phyloP scores from a whole-genome alignment of 176 grass and related monocot genomes.

The Oryza nivara region DNA sequence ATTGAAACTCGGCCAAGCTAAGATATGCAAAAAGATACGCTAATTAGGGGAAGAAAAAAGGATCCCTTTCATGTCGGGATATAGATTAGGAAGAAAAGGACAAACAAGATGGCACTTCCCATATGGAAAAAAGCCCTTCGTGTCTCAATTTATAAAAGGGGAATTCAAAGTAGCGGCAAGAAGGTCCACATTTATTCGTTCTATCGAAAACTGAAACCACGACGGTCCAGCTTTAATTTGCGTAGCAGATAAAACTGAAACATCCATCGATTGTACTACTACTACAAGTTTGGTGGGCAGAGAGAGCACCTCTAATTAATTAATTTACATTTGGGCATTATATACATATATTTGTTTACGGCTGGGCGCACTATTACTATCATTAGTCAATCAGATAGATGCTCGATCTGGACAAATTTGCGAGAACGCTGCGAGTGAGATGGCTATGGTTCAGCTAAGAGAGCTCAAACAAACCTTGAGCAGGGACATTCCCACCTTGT shows the following conservation, averaged over 20 bases:
- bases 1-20: no score
- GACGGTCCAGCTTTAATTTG: not conserved
- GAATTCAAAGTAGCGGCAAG: not conserved
- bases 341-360: not conserved
- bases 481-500: no score
- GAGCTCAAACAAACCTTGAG: no score
- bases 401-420: no score
- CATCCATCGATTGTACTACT: not conserved
- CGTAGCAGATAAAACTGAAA: slow-evolving; percentile 8
- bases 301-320: not conserved
- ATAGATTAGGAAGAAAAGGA: not conserved
- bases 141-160: not conserved
- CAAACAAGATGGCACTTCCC: not conserved
- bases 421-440: no score
- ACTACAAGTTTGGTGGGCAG: not conserved
- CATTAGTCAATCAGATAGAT: slow-evolving; percentile 5
- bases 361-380: not conserved
- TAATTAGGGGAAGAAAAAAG: not conserved
- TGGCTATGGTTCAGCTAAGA: no score
- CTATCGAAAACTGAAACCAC: not conserved
- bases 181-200: not conserved
- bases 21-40: not conserved
- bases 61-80: not conserved
- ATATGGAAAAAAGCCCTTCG: not conserved
- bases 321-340: not conserved